These are phyloP conservation scores for Candida silvatica DNA, from an alignment of 805 yeast species.

Conservation along the genomic window DNA sequence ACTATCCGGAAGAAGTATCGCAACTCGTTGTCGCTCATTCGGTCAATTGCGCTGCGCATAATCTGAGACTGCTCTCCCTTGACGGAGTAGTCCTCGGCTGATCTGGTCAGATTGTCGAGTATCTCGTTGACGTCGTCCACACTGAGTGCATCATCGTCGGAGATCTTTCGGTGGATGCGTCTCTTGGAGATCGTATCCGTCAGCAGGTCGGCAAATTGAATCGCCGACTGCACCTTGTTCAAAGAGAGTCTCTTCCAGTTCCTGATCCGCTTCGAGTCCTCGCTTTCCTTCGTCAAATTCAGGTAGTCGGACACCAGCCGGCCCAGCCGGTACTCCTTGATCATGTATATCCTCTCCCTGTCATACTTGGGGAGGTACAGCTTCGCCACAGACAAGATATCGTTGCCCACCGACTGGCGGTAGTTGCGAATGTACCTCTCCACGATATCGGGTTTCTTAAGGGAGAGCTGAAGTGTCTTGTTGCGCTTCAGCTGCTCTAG, in stretches of 20 bases:
- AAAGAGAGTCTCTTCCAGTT: constrained; percentile 37
- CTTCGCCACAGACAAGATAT: constrained; percentile 60
- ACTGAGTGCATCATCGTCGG: constrained; percentile 21
- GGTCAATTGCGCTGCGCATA: constrained; percentile 10
- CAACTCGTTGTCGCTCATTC: constrained; percentile 53
- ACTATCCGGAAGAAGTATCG: constrained; percentile 63
- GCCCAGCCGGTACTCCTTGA: constrained; percentile 58
- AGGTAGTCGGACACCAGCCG: constrained; percentile 39
- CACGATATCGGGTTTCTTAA: constrained; percentile 12
- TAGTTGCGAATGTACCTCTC: constrained; percentile 38
- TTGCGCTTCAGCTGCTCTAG: constrained; percentile 24
- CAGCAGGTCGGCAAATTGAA: constrained; percentile 38
- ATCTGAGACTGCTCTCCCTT: not conserved
- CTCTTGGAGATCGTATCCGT: constrained; percentile 42
- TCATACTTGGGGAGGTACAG: constrained; percentile 60
- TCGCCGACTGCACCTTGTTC: constrained; percentile 27
- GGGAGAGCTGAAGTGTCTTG: constrained; percentile 6
- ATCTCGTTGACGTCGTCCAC: constrained; percentile 41
- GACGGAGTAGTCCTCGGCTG: constrained; percentile 6
- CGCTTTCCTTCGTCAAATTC: constrained; percentile 50
- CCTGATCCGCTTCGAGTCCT: constrained; percentile 43
- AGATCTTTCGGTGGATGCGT: constrained; percentile 22
- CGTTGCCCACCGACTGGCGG: constrained; percentile 46
- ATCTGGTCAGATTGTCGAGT: constrained; percentile 35
- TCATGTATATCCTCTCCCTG: constrained; percentile 38